Base-by-base conservation (phyloP, 176 grass and related monocot genomes). In the Musa beccarii region DNA sequence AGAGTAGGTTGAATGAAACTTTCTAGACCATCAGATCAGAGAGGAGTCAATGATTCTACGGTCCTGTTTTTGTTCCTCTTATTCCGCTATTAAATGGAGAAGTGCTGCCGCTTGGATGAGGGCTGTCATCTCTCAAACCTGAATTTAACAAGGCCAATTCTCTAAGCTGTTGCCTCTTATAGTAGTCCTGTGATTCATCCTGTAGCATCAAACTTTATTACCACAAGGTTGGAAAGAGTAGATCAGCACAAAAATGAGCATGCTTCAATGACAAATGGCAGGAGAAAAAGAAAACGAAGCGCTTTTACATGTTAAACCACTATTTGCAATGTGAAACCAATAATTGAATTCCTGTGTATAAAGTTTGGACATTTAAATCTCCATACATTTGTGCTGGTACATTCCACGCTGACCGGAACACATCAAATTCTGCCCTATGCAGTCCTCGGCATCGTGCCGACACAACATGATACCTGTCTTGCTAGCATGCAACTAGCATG, bases 141-240 rank as follows among this genome's bases (percentile, higher is more conserved):
- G 88, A 90, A 51, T 95, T 95, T 16, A 96, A 34, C 89, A 96
- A 84, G 2, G 89, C 92, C 50, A 96, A 66, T 84, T 96, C 92
- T 75, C 86, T 71, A 54, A 92, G 76, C 49, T 96, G 92, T 49
- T 92, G 89, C 21, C 83, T 87, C 85, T 96, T 96, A 75, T 87
- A 96, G 72, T 85, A 82, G 86, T 96, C 92, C 66, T 96, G 86
- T 19, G 92, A 92, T 52, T 96, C 92, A 49, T 96, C 92, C 89
- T 96, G 71, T 53, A 78, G 70, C 77, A 66, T n/a, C 11, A 63
- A 43, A 43, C 4, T 6, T 6, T 43, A 43, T 43, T 43, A 43
- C 6, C 5, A 43, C 34, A 6, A 43, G 34, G 34, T 20, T 17
- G 57, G 57, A 61, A 61, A 61, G 12, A 16, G 5, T 16, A 6